Base-by-base conservation (phyloP, 2,329 filamentous ascomycete genomes). In the Clarireedia monteithiana region DNA sequence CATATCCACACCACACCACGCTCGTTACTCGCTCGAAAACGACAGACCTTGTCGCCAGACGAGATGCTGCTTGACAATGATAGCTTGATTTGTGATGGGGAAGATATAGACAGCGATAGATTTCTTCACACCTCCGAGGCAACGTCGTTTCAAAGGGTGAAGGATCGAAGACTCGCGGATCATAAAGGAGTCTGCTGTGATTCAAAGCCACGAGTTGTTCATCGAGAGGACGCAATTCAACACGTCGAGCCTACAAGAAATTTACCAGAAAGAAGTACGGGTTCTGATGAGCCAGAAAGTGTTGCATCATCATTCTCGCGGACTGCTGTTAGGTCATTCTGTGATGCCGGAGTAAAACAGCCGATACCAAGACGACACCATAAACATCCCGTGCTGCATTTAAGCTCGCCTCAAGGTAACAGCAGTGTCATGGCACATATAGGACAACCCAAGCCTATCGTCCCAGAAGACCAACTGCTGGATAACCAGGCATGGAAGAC, bases 51-150 rank as follows among this genome's bases (percentile, higher is more conserved):
- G 23, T 63, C 62, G n/a, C 66, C 65, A 12, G 66, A 68, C 53
- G 48, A 66, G 5, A 66, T 68, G 66, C 57, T 68, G 14, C 56
- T 69, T 9, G 67, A 66, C 24, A 56, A 61, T 40, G 58, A 63
- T 38, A 55, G 55, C 23, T 14, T 36, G 10, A 14, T 47, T 9
- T 23, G 23, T 4, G 40, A 23, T n/a, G 9, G 12, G 7, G 36
- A 24, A 2, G 17, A 27, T 27, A 48, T 45, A 14, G 12, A 17
- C 30, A 42, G 49, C 36, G 53, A 46, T 26, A 55, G 14, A 3
- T 26, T 39, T 30, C 30, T 47, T 7, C 24, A 10, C 26, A 7
- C 17, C 14, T 56, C 40, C 17, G 40, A 52, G 39, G 24, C 24
- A 39, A 24, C 6, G 26, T 27, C 24, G 23, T 20, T 27, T 15